Conservation (phyloP, 441 rosid species). For the Gossypium lobatum region DNA sequence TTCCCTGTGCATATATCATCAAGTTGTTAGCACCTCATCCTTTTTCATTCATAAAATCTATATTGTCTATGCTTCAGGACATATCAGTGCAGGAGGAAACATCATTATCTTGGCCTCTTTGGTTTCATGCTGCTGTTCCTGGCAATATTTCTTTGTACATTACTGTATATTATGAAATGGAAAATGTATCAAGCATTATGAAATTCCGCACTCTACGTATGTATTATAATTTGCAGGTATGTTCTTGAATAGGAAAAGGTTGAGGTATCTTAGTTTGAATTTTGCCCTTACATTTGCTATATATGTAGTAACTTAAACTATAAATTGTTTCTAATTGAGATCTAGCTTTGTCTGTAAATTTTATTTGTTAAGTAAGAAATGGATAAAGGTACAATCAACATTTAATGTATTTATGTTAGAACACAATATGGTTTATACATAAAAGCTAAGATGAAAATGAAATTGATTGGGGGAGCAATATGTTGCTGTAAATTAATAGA, state of each 20-base stretch:
- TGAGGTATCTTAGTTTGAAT: slow-evolving; percentile 7
- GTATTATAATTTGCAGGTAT: slow-evolving; percentile 76
- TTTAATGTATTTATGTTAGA: not conserved
- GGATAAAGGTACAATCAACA: not conserved
- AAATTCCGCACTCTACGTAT: slow-evolving; percentile 85
- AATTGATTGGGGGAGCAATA: not conserved
- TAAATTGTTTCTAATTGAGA: not conserved
- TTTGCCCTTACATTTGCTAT: not conserved
- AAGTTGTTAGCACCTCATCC: slow-evolving; percentile 15
- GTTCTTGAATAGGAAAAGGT: slow-evolving; percentile 17
- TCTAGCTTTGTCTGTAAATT: not conserved
- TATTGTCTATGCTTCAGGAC: slow-evolving; percentile 47
- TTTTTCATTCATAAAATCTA: slow-evolving; percentile 20
- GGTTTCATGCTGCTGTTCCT: slow-evolving; percentile 93
- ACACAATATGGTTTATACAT: not conserved
- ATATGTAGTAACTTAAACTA: not conserved
- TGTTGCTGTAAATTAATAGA: not conserved
- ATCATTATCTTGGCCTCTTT: slow-evolving; percentile 80
- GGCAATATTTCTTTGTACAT: slow-evolving; percentile 62
- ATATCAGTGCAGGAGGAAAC: slow-evolving; percentile 44
- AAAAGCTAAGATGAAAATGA: not conserved
- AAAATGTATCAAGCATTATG: slow-evolving; percentile 63
- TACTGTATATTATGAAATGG: slow-evolving; percentile 83
- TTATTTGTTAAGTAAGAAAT: not conserved
- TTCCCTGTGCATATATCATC: slow-evolving; percentile 11